Conservation (phyloP, 1,284 basidiomycete species). For the Austroboletus niveus region DNA sequence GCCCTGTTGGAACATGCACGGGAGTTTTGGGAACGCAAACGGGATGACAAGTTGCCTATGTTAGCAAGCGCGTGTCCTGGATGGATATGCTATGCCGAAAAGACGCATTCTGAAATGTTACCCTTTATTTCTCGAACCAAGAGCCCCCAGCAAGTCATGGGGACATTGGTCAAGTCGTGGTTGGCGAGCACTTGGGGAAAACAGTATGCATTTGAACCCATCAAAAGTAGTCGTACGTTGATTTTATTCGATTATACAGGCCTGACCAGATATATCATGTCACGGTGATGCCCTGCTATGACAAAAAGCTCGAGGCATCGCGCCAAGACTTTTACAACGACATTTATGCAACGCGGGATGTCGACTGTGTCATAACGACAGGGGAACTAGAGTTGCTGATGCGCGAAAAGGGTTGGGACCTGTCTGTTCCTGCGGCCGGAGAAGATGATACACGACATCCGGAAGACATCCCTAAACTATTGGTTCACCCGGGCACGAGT, state of each 20-base stretch:
- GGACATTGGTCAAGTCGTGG: constrained; percentile 88
- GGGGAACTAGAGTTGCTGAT: constrained; percentile 92
- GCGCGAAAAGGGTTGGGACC: constrained; percentile 78
- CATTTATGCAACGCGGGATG: constrained; percentile 79
- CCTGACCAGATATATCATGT: constrained; percentile 92
- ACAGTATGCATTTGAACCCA: constrained; percentile 48
- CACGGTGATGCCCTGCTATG: constrained; percentile 98
- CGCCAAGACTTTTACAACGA: constrained; percentile 88
- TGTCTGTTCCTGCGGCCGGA: constrained; percentile 53
- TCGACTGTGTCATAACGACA: constrained; percentile 97
- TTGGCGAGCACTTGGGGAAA: constrained; percentile 64
- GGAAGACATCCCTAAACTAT: constrained; percentile 61
- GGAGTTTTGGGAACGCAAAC: constrained; percentile 79
- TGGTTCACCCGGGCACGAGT: constrained; percentile 80
- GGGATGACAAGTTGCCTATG: constrained; percentile 69
- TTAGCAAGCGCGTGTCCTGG: constrained; percentile 96
- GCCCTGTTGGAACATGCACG: constrained; percentile 78
- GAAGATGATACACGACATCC: constrained; percentile 34
- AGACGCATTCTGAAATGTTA: constrained; percentile 92
- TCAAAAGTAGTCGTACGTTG: constrained; percentile 9
- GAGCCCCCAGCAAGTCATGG: constrained; percentile 94
- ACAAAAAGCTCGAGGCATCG: constrained; percentile 98
- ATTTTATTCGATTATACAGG: constrained; percentile 37
- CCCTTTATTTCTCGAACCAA: constrained; percentile 88
- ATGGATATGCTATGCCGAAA: constrained; percentile 99